Percentiles rank a stretch among this genome's conserved stretches.
Evolutionary conservation across 129 eudicot genomes (phyloP).

Genomic region (Rutidosis leptorrhynchoides): DNA sequence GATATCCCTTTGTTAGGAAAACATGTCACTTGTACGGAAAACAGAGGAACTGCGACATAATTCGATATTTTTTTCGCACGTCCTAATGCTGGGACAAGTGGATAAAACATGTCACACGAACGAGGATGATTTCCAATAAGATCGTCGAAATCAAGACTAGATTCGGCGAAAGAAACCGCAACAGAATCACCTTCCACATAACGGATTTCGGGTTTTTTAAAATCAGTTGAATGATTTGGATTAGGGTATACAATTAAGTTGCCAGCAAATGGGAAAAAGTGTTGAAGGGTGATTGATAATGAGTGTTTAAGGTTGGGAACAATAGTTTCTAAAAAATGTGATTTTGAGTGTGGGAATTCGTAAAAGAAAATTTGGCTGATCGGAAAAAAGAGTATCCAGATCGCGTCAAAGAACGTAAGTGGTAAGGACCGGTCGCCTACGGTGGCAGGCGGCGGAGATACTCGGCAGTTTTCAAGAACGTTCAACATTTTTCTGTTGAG

Average conservation of each 20-base stretch:
- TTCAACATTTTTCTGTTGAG: background rate
- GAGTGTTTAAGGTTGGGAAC: conserved; percentile 39
- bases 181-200: conserved; percentile 29
- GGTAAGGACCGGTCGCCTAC: background rate
- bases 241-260: conserved; percentile 26
- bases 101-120: conserved; percentile 16
- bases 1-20: conserved; percentile 26
- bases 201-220: conserved; percentile 21
- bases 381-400: background rate
- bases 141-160: conserved; percentile 16
- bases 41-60: background rate
- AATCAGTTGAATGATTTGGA: background rate
- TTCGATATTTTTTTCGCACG: background rate
- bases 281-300: conserved; percentile 37
- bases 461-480: background rate
- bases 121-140: conserved; percentile 32
- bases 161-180: conserved; percentile 25
- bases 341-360: background rate
- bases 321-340: conserved; percentile 7
- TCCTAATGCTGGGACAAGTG: conserved; percentile 31
- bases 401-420: conserved; percentile 9
- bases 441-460: conserved; percentile 8
- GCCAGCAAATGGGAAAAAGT: conserved; percentile 40
- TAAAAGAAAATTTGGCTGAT: conserved; percentile 13
- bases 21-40: conserved; percentile 1